A percentile compares a stretch with the other conserved stretches of the same genome.
Conservation (phyloP, 2,329 filamentous ascomycete genomes). For the Ophioceras dolichostomum region DNA sequence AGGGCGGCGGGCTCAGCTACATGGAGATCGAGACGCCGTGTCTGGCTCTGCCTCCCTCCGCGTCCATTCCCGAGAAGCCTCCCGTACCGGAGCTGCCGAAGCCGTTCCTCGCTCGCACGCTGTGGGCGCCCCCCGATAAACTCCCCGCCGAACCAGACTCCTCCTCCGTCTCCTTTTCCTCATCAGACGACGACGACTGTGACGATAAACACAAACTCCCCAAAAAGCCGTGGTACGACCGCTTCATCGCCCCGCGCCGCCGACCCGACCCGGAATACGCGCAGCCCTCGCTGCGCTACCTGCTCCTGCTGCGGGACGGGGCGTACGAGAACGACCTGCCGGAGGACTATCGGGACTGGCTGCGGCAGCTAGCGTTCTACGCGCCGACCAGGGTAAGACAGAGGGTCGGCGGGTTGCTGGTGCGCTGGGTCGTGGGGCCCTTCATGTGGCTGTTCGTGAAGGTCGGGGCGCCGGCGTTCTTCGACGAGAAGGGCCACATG, state of each 20-base stretch:
- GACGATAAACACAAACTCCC: conserved; percentile 4
- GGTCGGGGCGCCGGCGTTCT: conserved; percentile 25
- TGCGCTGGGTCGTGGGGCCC: conserved; percentile 40
- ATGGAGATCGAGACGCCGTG: conserved; percentile 73
- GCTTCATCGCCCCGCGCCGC: conserved; percentile 27
- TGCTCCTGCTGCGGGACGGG: conserved; percentile 68
- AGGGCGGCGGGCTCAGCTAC: conserved; percentile 80
- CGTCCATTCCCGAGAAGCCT: conserved; percentile 52
- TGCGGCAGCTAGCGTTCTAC: conserved; percentile 59
- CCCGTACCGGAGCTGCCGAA: conserved; percentile 34
- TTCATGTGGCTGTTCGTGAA: conserved; percentile 22
- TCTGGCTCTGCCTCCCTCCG: conserved; percentile 48
- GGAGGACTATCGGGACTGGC: conserved; percentile 61
- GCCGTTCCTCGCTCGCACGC: conserved; percentile 73
- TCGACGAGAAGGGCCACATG: conserved; percentile 34
- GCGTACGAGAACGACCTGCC: conserved; percentile 74
- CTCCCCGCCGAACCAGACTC: conserved; percentile 9
- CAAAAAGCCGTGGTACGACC: conserved; percentile 23
- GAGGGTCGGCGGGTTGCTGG: conserved; percentile 43
- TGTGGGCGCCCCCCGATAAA: conserved; percentile 58
- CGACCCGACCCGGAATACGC: conserved; percentile 61
- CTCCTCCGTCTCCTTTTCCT: not conserved
- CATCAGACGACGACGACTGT: conserved; percentile 5
- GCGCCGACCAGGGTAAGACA: conserved; percentile 56
- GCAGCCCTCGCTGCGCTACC: conserved; percentile 73